A percentile compares a stretch with the other conserved stretches of the same genome.
These are phyloP conservation scores for Nannochloropsis salina DNA, from an alignment of 108 stramenopile species.

Conservation along the genomic window DNA sequence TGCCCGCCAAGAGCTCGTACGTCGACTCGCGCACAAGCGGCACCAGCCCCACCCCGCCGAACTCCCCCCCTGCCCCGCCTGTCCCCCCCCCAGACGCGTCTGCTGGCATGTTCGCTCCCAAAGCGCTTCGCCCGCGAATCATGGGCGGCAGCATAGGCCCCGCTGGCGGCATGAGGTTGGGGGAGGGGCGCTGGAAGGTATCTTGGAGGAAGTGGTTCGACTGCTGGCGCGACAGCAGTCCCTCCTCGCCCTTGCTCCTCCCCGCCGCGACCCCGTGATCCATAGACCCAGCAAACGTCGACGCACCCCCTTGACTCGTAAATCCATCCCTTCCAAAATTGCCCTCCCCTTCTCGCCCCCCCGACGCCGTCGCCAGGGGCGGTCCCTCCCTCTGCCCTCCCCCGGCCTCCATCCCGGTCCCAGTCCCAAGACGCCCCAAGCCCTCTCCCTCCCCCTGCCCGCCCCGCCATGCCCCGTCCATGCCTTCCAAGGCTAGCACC, in stretches of 20 bases:
- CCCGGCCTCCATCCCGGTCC: too few relatives aligned
- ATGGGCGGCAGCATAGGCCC: neutral
- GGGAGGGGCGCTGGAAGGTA: too few relatives aligned
- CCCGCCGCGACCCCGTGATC: neutral
- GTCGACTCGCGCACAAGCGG: conserved; percentile 1
- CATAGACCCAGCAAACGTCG: neutral
- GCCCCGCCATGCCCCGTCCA: neutral
- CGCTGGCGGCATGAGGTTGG: neutral
- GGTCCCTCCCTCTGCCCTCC: too few relatives aligned
- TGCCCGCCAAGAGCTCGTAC: conserved; percentile 10
- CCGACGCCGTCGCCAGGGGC: too few relatives aligned
- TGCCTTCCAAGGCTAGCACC: neutral
- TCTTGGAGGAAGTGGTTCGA: too few relatives aligned
- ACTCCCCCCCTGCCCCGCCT: neutral
- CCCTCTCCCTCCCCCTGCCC: neutral
- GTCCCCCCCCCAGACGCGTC: neutral
- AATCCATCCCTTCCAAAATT: neutral
- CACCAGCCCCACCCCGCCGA: neutral
- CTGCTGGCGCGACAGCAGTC: neutral
- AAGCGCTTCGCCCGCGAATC: neutral
- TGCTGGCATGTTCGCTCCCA: neutral
- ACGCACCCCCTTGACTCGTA: neutral
- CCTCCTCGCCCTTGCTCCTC: neutral
- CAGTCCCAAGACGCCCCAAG: too few relatives aligned
- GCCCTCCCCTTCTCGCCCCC: neutral